Evolutionary conservation across 805 yeast genomes (phyloP).

Genomic region (Lipomyces yamanashiensis): DNA sequence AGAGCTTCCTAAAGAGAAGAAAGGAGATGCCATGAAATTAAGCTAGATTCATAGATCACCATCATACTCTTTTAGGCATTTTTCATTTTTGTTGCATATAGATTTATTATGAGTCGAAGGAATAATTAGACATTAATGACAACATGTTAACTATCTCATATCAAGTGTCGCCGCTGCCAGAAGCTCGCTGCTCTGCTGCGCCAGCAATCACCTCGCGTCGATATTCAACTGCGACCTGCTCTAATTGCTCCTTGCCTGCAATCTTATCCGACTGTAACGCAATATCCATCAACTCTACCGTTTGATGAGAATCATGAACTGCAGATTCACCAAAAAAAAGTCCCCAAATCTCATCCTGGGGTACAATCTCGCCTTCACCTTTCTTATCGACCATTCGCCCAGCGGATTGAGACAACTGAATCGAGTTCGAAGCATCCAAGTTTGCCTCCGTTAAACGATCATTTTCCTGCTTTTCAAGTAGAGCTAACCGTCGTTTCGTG

Average conservation of each 20-base stretch:
- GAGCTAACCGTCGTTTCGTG: slow-evolving; percentile 59
- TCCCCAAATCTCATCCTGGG: slow-evolving; percentile 64
- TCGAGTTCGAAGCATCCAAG: slow-evolving; percentile 55
- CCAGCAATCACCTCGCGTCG: slow-evolving; percentile 19
- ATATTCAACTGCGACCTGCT: slow-evolving; percentile 14
- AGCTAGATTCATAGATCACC: not conserved
- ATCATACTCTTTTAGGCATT: too few species aligned
- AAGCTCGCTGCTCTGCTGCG: slow-evolving; percentile 30
- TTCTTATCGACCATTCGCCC: slow-evolving; percentile 55
- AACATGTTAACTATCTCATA: not conserved
- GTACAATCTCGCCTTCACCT: slow-evolving; percentile 63
- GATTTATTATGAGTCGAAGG: too few species aligned
- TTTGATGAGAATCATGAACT: slow-evolving; percentile 10
- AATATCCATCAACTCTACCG: slow-evolving; percentile 11
- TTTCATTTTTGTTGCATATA: not conserved
- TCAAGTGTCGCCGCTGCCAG: not conserved
- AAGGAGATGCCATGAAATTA: not conserved
- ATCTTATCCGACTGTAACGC: slow-evolving; percentile 15
- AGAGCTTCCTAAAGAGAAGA: not conserved
- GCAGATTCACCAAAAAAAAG: slow-evolving; percentile 53
- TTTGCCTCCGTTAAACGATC: slow-evolving; percentile 42
- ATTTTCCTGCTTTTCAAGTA: slow-evolving; percentile 18
- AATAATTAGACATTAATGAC: too few species aligned
- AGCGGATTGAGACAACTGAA: slow-evolving; percentile 58
- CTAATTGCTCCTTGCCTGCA: slow-evolving; percentile 2